Evolutionary conservation across 768 basidiomycete genomes (phyloP).

Genomic region (Boletus vinaceobasis): DNA sequence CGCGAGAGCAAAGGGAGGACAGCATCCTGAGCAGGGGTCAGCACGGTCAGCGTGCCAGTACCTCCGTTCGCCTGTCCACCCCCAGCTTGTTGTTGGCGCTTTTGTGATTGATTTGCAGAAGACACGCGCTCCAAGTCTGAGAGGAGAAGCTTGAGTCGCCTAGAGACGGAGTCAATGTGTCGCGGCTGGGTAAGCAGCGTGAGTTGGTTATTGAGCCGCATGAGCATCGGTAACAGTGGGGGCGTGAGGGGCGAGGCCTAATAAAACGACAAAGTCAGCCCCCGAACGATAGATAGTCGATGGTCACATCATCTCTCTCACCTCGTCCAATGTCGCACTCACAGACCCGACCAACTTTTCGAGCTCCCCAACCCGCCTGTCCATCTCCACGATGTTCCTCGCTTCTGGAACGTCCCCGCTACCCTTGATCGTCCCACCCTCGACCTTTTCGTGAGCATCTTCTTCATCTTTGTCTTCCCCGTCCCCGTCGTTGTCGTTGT

Average conservation of each 20-base stretch:
- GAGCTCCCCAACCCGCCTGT: conserved; percentile 77
- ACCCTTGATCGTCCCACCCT: neutral
- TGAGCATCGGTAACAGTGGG: conserved; percentile 78
- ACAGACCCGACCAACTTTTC: conserved; percentile 83
- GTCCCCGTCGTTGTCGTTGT: neutral
- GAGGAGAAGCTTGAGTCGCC: conserved; percentile 86
- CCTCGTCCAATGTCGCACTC: conserved; percentile 79
- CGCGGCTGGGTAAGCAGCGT: conserved; percentile 90
- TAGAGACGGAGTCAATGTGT: conserved; percentile 92
- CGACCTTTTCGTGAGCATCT: neutral
- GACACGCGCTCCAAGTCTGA: conserved; percentile 88
- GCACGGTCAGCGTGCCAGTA: conserved; percentile 11
- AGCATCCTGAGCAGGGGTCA: conserved; percentile 49
- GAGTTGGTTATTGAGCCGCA: conserved; percentile 80
- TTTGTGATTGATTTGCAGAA: conserved; percentile 38
- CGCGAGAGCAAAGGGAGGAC: conserved; percentile 67
- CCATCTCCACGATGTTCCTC: conserved; percentile 66
- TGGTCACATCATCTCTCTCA: conserved; percentile 21
- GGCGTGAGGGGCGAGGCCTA: conserved; percentile 72
- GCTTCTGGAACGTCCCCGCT: conserved; percentile 35
- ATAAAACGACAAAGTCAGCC: conserved; percentile 7
- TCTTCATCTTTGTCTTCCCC: conserved; percentile 1
- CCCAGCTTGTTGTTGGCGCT: conserved; percentile 19
- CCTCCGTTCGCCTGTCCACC: conserved; percentile 6
- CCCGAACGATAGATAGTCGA: neutral